Conservation (phyloP, 352 stramenopile species). For the Phytophthora kernoviae region DNA sequence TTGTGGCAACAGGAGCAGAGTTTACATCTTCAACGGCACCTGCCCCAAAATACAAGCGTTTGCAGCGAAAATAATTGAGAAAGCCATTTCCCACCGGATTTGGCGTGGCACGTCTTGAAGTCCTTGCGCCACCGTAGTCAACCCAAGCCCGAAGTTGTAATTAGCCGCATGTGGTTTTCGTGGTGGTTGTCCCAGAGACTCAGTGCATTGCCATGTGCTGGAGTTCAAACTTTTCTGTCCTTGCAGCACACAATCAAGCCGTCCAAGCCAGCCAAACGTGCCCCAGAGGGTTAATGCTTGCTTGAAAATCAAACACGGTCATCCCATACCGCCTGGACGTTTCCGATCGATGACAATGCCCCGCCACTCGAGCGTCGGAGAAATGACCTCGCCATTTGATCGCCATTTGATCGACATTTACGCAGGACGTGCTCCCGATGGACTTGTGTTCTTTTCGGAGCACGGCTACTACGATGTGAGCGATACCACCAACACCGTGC, state of each 20-base stretch:
- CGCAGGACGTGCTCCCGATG: constrained; percentile 46
- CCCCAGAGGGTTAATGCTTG: constrained; percentile 21
- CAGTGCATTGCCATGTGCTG: constrained; percentile 14
- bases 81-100: no score
- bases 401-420: constrained; percentile 67
- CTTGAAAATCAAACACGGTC: constrained; percentile 25
- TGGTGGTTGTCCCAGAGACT: constrained; percentile 7
- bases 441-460: constrained; percentile 71
- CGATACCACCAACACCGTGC: constrained; percentile 73
- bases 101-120: no score
- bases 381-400: constrained; percentile 56
- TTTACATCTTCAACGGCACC: no score
- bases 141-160: constrained; percentile 25
- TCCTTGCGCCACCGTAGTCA: no score
- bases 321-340: constrained; percentile 16
- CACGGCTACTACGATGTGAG: constrained; percentile 81
- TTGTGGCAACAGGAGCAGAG: no score
- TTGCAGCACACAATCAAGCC: constrained; percentile 8
- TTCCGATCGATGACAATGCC: constrained; percentile 6
- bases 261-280: constrained; percentile 1
- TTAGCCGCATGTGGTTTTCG: constrained; percentile 12
- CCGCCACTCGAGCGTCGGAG: constrained; percentile 9
- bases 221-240: constrained; percentile 27
- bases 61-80: no score
- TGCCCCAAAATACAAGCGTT: constrained; percentile 15